Evolutionary conservation across 2,329 filamentous ascomycete species (phyloP).

Genomic region (Sporothrix pallida): DNA sequence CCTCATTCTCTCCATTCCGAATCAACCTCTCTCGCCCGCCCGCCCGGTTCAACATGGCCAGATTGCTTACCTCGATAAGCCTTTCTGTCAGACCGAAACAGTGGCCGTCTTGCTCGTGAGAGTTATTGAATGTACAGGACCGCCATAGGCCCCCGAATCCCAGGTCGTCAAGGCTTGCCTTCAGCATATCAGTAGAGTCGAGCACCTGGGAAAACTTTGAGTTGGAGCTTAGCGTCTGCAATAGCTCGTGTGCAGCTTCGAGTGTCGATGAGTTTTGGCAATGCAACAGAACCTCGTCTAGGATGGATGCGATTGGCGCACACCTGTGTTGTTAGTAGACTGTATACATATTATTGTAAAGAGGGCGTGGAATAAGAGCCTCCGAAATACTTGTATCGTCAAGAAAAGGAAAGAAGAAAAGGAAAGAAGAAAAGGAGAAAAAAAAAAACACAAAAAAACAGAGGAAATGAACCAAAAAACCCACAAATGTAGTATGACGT

Average conservation of each 20-base stretch:
- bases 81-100: constrained; percentile 63
- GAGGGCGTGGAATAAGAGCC: too few species aligned
- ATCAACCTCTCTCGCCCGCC: not conserved
- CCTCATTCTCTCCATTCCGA: not conserved
- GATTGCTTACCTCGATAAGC: constrained; percentile 60
- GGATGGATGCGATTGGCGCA: constrained; percentile 60
- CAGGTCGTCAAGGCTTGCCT: constrained; percentile 61
- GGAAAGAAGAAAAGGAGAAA: too few species aligned
- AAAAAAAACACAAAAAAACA: too few species aligned
- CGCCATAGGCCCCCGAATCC: constrained; percentile 70
- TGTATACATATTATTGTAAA: not conserved
- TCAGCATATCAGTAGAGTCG: constrained; percentile 56
- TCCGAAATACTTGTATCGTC: too few species aligned
- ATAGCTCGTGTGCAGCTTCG: constrained; percentile 64
- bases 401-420: too few species aligned
- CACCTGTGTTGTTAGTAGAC: constrained; percentile 49
- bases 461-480: constrained; percentile 39
- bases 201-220: constrained; percentile 56
- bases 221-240: constrained; percentile 64
- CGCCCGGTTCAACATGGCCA: too few species aligned
- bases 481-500: constrained; percentile 65
- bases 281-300: constrained; percentile 67
- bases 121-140: constrained; percentile 57
- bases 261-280: constrained; percentile 66
- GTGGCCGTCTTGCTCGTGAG: constrained; percentile 57